phyloP scores from a whole-genome alignment of 305 asterid species.

The Fraxinus dipetala region DNA sequence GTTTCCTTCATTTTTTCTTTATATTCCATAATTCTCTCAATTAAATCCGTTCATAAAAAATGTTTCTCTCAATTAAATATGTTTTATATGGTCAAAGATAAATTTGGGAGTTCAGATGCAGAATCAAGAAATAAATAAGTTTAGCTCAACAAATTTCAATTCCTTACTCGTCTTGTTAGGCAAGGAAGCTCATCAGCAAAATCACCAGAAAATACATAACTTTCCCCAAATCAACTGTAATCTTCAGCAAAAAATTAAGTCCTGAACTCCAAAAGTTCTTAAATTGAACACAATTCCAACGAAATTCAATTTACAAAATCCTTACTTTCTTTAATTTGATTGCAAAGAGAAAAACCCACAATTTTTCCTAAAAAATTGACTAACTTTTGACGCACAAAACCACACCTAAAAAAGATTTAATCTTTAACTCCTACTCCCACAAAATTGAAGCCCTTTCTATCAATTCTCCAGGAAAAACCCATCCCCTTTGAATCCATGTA shows the following conservation, averaged over 20 bases:
- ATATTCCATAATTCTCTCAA: constrained; percentile 37
- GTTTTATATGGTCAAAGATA: constrained; percentile 18
- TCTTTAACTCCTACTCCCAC: background rate
- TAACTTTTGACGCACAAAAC: background rate
- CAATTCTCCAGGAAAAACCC: background rate
- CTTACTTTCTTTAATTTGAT: constrained; percentile 21
- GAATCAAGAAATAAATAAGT: constrained; percentile 18
- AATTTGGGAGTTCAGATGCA: background rate
- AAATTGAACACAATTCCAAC: constrained; percentile 12
- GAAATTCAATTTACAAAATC: constrained; percentile 4
- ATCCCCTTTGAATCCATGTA: background rate
- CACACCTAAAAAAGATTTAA: background rate
- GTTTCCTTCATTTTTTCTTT: constrained; percentile 45
- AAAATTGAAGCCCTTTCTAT: background rate
- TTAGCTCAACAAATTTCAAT: background rate
- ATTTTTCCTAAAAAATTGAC: background rate
- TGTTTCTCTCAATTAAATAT: constrained; percentile 26
- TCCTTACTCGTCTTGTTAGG: constrained; percentile 13
- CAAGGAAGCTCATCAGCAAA: constrained; percentile 9
- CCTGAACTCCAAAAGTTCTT: background rate
- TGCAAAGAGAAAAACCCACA: background rate
- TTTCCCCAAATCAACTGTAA: background rate
- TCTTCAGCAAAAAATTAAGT: background rate
- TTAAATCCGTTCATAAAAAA: background rate
- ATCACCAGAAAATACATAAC: constrained; percentile 3